Conservation (phyloP, 805 yeast genomes). For the Cyberlindnera euphorbiae region DNA sequence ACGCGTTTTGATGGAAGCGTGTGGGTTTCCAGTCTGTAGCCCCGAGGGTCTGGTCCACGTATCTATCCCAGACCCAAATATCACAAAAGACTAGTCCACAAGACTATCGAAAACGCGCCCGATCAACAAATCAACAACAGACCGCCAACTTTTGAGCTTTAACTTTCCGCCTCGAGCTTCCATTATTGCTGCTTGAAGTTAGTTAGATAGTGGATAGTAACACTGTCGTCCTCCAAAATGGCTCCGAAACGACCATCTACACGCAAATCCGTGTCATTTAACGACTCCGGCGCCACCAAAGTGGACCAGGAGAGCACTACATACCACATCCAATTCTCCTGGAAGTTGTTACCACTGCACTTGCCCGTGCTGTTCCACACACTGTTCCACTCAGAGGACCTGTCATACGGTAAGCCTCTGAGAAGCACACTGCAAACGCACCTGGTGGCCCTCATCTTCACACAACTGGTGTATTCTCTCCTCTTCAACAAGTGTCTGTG, state of each 20-base stretch:
- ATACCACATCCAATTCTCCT: constrained; percentile 6
- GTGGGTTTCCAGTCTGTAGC: no score
- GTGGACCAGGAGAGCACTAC: constrained; percentile 4
- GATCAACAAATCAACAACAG: no score
- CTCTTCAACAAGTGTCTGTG: constrained; percentile 6
- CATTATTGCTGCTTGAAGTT: no score
- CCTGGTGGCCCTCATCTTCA: not conserved
- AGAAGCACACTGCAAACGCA: no score
- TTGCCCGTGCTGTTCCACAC: constrained; percentile 3
- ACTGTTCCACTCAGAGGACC: constrained; percentile 3
- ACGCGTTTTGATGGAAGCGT: no score
- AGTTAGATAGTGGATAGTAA: no score
- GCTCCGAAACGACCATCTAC: constrained; percentile 6
- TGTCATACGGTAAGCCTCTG: not conserved
- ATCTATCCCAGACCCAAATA: no score
- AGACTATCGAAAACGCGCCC: no score
- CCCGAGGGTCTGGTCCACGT: no score
- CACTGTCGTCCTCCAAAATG: no score
- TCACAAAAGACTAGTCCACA: no score
- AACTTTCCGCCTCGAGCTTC: not conserved
- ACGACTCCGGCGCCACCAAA: constrained; percentile 5
- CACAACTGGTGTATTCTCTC: constrained; percentile 8
- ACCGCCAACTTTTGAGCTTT: no score
- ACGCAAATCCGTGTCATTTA: constrained; percentile 18
- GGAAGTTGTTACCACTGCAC: constrained; percentile 11